Conservation (phyloP, 2,329 filamentous ascomycete genomes). For the Aspergillus arachidicola region DNA sequence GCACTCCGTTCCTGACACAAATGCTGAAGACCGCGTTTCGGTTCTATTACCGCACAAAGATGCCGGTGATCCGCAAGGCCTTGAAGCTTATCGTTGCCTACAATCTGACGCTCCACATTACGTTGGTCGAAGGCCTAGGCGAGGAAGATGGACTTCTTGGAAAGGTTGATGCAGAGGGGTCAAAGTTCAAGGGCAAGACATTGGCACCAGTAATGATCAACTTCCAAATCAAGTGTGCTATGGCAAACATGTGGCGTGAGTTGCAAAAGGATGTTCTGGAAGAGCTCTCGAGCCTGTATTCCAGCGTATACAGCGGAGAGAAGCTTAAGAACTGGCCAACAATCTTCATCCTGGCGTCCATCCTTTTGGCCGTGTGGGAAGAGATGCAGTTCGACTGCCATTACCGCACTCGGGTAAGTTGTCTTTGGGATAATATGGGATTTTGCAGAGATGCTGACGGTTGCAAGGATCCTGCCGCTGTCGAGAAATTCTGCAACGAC, state of each 20-base stretch:
- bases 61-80: conserved; percentile 89
- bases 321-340: conserved; percentile 99
- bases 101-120: conserved; percentile 92
- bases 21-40: conserved; percentile 95
- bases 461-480: conserved; percentile 68
- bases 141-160: conserved; percentile 77
- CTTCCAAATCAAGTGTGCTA: conserved; percentile 97
- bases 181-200: conserved; percentile 85
- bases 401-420: conserved; percentile 73
- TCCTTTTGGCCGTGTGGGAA: conserved; percentile 93
- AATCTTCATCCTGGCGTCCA: conserved; percentile 95
- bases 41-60: conserved; percentile 85
- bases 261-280: conserved; percentile 94
- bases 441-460: conserved; percentile 14
- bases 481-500: conserved; percentile 92
- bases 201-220: conserved; percentile 98
- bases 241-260: conserved; percentile 98
- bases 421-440: not conserved
- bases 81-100: conserved; percentile 94
- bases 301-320: conserved; percentile 96
- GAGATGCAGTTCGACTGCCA: conserved; percentile 99
- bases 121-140: conserved; percentile 86
- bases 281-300: conserved; percentile 89
- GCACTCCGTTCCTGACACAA: conserved; percentile 91
- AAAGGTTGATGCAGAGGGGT: conserved; percentile 81